Conservation (phyloP, 2,329 filamentous ascomycete genomes). For the Aaosphaeria pasadenensis region DNA sequence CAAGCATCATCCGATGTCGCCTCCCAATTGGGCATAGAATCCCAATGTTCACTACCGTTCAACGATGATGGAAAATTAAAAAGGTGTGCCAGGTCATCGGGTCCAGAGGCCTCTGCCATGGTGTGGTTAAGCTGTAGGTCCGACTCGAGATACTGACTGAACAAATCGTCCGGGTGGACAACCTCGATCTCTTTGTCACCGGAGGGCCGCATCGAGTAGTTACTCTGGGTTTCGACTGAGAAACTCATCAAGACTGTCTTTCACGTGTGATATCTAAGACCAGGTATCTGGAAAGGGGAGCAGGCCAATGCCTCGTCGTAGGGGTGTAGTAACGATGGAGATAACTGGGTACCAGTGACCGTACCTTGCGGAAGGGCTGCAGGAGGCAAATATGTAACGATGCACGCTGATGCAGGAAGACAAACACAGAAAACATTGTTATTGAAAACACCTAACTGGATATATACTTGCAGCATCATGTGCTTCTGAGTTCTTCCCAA, state of each 20-base stretch:
- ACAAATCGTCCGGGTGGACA: slow-evolving; percentile 59
- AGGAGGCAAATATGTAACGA: slow-evolving; percentile 19
- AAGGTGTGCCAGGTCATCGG: slow-evolving; percentile 51
- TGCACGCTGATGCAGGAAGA: slow-evolving; percentile 26
- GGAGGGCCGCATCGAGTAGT: slow-evolving; percentile 43
- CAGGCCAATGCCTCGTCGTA: slow-evolving; percentile 6
- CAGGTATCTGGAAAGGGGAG: slow-evolving; percentile 15
- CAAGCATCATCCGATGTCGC: slow-evolving; percentile 49
- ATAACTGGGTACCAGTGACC: slow-evolving; percentile 9
- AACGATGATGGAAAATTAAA: slow-evolving; percentile 49
- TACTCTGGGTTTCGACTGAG: slow-evolving; percentile 20
- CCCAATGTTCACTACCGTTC: slow-evolving; percentile 48
- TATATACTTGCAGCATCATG: slow-evolving; percentile 29
- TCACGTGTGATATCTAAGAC: slow-evolving; percentile 19
- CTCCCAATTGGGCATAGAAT: slow-evolving; percentile 49
- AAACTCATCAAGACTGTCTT: slow-evolving; percentile 23
- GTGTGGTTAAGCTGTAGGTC: slow-evolving; percentile 49
- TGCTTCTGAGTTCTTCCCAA: slow-evolving; percentile 27
- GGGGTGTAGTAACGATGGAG: slow-evolving; percentile 14
- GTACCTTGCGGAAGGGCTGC: slow-evolving; percentile 25
- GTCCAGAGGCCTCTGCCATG: slow-evolving; percentile 48
- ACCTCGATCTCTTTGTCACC: slow-evolving; percentile 48
- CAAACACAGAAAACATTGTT: slow-evolving; percentile 32
- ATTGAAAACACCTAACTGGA: slow-evolving; percentile 29
- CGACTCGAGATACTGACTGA: slow-evolving; percentile 62